Evolutionary conservation across 768 basidiomycete genomes (phyloP).

Genomic region (Mycena capillaripes): DNA sequence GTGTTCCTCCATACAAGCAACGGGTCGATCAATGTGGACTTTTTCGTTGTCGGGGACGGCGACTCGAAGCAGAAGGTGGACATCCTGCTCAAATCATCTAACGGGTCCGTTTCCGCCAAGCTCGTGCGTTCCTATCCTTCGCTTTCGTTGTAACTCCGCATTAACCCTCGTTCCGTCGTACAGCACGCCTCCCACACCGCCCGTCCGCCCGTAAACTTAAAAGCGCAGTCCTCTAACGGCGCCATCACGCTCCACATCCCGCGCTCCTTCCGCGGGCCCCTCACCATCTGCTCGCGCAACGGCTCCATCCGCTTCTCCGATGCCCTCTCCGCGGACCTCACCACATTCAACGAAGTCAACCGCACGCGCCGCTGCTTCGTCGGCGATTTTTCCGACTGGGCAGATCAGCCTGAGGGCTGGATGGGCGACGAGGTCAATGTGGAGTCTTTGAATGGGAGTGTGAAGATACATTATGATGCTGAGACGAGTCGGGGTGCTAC

Average conservation of each 20-base stretch:
- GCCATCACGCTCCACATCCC: slow-evolving; percentile 53
- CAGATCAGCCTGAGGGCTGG: slow-evolving; percentile 46
- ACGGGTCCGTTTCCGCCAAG: slow-evolving; percentile 44
- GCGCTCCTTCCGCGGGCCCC: slow-evolving; percentile 54
- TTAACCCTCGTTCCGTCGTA: neutral
- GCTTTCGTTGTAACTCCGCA: neutral
- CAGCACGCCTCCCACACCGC: slow-evolving; percentile 16
- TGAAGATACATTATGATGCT: too few species aligned
- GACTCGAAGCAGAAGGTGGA: slow-evolving; percentile 30
- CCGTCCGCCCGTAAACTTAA: slow-evolving; percentile 44
- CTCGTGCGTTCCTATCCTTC: slow-evolving; percentile 8
- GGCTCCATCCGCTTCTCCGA: slow-evolving; percentile 52
- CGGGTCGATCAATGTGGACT: slow-evolving; percentile 53
- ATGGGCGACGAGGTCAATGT: slow-evolving; percentile 55
- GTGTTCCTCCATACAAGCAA: slow-evolving; percentile 49
- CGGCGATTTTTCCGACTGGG: slow-evolving; percentile 53
- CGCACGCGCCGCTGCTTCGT: slow-evolving; percentile 54
- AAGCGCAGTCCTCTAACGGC: slow-evolving; percentile 46
- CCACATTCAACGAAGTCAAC: slow-evolving; percentile 50
- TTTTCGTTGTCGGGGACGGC: slow-evolving; percentile 49
- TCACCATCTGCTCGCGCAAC: slow-evolving; percentile 50
- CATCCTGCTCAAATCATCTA: slow-evolving; percentile 39
- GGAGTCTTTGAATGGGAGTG: too few species aligned
- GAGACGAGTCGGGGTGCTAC: too few species aligned
- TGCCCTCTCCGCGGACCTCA: slow-evolving; percentile 45